phyloP scores from a whole-genome alignment of 208 protist genomes.

The Herpetomonas muscarum region DNA sequence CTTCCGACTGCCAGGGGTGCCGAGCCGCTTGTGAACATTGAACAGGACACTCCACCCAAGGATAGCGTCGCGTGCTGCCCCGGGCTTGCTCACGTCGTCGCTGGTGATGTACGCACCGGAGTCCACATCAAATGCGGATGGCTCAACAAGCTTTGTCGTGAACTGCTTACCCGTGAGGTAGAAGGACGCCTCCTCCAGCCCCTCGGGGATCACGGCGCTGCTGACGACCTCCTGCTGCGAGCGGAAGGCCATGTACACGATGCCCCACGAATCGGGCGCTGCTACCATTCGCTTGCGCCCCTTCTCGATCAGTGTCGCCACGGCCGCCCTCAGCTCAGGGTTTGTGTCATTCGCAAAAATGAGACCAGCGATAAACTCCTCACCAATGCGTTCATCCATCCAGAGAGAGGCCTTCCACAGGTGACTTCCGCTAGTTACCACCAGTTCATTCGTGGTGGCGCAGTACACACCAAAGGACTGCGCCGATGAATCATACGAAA shows the following conservation, averaged over 20 bases:
- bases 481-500: conserved; percentile 39
- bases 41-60: conserved; percentile 77
- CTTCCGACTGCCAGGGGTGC: conserved; percentile 79
- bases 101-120: conserved; percentile 30
- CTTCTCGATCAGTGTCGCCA: conserved; percentile 46
- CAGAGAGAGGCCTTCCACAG: conserved; percentile 81
- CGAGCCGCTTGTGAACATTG: conserved; percentile 82
- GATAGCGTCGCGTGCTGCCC: conserved; percentile 51
- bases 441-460: conserved; percentile 74
- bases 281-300: conserved; percentile 57
- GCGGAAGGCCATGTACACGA: conserved; percentile 75
- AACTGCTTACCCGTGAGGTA: conserved; percentile 57
- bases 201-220: conserved; percentile 56
- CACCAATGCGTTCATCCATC: conserved; percentile 77
- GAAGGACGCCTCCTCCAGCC: conserved; percentile 80
- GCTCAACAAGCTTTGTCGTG: conserved; percentile 29
- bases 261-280: conserved; percentile 77
- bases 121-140: conserved; percentile 51
- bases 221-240: conserved; percentile 79
- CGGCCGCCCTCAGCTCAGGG: conserved; percentile 35
- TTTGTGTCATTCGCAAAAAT: conserved; percentile 63
- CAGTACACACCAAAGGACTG: conserved; percentile 64
- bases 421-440: conserved; percentile 33
- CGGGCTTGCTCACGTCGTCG: conserved; percentile 11
- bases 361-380: conserved; percentile 82